Evolutionary conservation across 106 monocot species (phyloP).

Genomic region (Triglochin maritima): DNA sequence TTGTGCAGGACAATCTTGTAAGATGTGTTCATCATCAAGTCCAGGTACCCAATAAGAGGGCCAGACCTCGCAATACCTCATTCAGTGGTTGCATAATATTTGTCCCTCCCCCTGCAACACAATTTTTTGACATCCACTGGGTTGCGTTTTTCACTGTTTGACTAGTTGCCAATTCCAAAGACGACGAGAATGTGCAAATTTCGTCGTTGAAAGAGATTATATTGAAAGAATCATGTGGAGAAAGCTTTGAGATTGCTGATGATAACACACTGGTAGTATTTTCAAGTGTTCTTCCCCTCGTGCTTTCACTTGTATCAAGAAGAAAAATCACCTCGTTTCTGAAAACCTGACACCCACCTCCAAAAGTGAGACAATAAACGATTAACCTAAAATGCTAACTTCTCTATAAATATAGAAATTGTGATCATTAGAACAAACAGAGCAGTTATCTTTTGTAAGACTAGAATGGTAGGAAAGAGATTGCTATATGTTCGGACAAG

Average conservation of each 20-base stretch:
- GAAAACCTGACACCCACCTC: constrained; percentile 45
- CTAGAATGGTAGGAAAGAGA: no score
- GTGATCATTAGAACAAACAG: no score
- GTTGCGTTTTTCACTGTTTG: constrained; percentile 45
- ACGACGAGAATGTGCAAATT: constrained; percentile 59
- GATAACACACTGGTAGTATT: constrained; percentile 53
- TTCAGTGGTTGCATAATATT: constrained; percentile 53
- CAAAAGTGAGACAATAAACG: background rate
- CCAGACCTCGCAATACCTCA: constrained; percentile 29
- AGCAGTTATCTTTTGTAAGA: no score
- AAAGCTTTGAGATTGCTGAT: constrained; percentile 48
- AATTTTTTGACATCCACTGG: constrained; percentile 57
- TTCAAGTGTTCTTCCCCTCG: constrained; percentile 76
- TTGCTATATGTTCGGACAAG: no score
- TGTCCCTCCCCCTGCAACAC: constrained; percentile 67
- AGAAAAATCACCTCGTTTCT: constrained; percentile 72
- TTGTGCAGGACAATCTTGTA: background rate
- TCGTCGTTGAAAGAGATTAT: constrained; percentile 81
- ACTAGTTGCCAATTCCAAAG: constrained; percentile 42
- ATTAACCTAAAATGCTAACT: background rate
- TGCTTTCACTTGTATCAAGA: constrained; percentile 91
- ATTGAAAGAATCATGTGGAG: constrained; percentile 50
- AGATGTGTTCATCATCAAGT: background rate
- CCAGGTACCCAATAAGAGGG: no score
- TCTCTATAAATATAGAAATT: background rate